phyloP scores from a whole-genome alignment of 2,329 filamentous ascomycete genomes.

The Aureobasidium namibiae region DNA sequence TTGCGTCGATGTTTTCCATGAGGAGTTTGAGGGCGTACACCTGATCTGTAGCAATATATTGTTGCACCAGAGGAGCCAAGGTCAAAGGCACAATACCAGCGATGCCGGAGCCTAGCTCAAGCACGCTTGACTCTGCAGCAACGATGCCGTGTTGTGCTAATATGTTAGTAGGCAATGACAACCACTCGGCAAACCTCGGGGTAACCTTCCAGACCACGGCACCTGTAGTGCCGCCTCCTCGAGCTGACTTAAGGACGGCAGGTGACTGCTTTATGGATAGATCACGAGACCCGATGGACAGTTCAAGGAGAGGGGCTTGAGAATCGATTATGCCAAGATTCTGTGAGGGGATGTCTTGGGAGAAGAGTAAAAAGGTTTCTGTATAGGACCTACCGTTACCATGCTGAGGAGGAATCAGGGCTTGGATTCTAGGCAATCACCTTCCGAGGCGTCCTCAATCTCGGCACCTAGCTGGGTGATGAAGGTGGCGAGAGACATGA shows the following conservation, averaged over 20 bases:
- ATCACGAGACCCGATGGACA: conserved; percentile 62
- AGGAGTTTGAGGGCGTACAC: conserved; percentile 71
- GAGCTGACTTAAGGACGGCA: conserved; percentile 66
- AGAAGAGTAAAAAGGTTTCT: conserved; percentile 88
- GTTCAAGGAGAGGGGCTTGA: conserved; percentile 49
- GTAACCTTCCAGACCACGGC: conserved; percentile 88
- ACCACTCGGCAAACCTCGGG: conserved; percentile 72
- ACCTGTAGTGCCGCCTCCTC: conserved; percentile 65
- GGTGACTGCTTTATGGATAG: conserved; percentile 78
- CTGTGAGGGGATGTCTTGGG: conserved; percentile 61
- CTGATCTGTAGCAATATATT: conserved; percentile 81
- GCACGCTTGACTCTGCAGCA: conserved; percentile 46
- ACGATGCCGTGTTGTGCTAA: conserved; percentile 53
- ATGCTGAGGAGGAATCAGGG: conserved; percentile 2
- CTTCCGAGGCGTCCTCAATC: conserved; percentile 16
- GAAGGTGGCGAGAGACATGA: conserved; percentile 4
- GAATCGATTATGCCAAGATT: conserved; percentile 82
- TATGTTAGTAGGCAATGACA: conserved; percentile 54
- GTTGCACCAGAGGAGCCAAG: conserved; percentile 51
- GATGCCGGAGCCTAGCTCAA: conserved; percentile 86
- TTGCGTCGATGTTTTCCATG: conserved; percentile 65
- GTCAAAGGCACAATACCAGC: conserved; percentile 69
- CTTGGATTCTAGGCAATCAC: conserved; percentile 9
- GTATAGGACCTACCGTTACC: conserved; percentile 17
- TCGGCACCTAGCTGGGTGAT: conserved; percentile 36